phyloP scores from a whole-genome alignment of 129 eudicot species.

The carrot (Daucus carota) region DH1_v3.0 NC_030388.2:26452001-26452500 shows the following conservation, averaged over 20 bases:
- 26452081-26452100: not conserved
- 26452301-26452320: no score
- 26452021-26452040: not conserved
- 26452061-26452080: not conserved
- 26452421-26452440: slow-evolving; percentile 87
- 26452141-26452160: not conserved
- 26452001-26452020: not conserved
- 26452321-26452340: not conserved
- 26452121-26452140: not conserved
- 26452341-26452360: slow-evolving; percentile 31
- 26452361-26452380: slow-evolving; percentile 98
- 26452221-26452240: not conserved
- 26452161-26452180: not conserved
- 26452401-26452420: slow-evolving; percentile 94
- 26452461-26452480: slow-evolving; percentile 82
- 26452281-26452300: not conserved
- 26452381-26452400: slow-evolving; percentile 97
- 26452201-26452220: not conserved
- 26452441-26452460: slow-evolving; percentile 84
- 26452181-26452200: not conserved
- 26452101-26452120: not conserved
- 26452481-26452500: slow-evolving; percentile 53
- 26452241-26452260: not conserved
- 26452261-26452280: not conserved
- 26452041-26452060: not conserved